Conservation (phyloP, 352 stramenopile genomes). For the Thraustotheca clavata region DNA sequence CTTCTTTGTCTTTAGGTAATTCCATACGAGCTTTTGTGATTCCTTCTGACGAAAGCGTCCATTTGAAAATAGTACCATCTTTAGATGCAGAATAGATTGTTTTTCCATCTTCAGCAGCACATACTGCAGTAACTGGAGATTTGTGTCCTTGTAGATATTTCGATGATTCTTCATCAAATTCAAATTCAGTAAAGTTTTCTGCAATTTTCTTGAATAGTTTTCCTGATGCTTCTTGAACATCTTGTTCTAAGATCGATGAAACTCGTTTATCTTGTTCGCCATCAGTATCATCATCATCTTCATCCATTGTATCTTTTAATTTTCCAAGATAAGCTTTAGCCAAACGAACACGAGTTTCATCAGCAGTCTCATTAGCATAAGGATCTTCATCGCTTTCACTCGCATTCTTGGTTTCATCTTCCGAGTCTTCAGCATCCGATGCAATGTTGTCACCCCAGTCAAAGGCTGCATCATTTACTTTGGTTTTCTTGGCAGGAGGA, state of each 20-base stretch:
- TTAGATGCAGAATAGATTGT: conserved; percentile 88
- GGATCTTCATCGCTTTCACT: conserved; percentile 49
- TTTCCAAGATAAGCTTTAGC: conserved; percentile 85
- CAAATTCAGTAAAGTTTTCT: conserved; percentile 59
- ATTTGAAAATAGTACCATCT: conserved; percentile 88
- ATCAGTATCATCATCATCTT: conserved; percentile 42
- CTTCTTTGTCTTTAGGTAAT: conserved; percentile 44
- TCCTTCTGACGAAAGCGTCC: conserved; percentile 69
- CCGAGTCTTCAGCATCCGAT: conserved; percentile 60
- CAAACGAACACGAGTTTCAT: conserved; percentile 84
- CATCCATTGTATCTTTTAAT: conserved; percentile 53
- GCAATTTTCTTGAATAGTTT: conserved; percentile 85
- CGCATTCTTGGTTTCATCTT: conserved; percentile 24
- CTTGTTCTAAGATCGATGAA: conserved; percentile 68
- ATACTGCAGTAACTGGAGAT: conserved; percentile 83
- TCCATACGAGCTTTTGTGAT: conserved; percentile 61
- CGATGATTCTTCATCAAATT: conserved; percentile 72
- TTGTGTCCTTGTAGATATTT: conserved; percentile 70
- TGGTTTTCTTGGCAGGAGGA: conserved; percentile 27
- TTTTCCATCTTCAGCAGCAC: conserved; percentile 80
- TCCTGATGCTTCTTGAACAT: conserved; percentile 76
- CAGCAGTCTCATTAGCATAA: conserved; percentile 56
- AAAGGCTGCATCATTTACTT: conserved; percentile 65
- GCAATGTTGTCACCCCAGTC: conserved; percentile 56
- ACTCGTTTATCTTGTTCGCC: conserved; percentile 59